Percentiles rank a stretch among this genome's conserved stretches.
phyloP scores from a whole-genome alignment of 768 basidiomycete species.

The Solioccasus polychromus region DNA sequence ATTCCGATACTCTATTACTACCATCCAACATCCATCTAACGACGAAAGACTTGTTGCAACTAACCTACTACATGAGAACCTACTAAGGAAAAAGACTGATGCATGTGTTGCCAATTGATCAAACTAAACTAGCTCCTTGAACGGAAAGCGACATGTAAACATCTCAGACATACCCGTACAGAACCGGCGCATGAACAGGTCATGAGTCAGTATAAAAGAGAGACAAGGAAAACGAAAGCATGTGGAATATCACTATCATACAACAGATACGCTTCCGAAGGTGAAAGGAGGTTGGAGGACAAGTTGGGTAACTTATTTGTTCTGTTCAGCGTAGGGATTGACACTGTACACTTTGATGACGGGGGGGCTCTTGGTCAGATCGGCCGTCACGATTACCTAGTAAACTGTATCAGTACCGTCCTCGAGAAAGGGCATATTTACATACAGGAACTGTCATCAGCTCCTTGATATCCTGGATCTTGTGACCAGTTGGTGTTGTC shows the following conservation, averaged over 20 bases:
- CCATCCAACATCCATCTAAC: not conserved
- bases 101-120: conserved; percentile 10
- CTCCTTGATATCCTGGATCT: conserved; percentile 92
- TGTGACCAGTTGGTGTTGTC: conserved; percentile 73
- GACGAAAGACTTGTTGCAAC: conserved; percentile 13
- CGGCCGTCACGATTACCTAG: conserved; percentile 92
- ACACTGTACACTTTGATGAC: conserved; percentile 97
- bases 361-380: conserved; percentile 92
- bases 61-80: conserved; percentile 23
- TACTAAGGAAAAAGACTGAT: conserved; percentile 20
- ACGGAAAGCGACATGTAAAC: conserved; percentile 23
- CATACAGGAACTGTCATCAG: conserved; percentile 90
- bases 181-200: conserved; percentile 26
- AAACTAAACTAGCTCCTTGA: conserved; percentile 14
- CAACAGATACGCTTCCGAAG: conserved; percentile 18
- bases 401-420: conserved; percentile 7
- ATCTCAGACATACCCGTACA: conserved; percentile 28
- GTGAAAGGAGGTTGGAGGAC: conserved; percentile 5
- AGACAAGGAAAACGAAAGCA: conserved; percentile 31
- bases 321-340: conserved; percentile 73
- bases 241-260: conserved; percentile 29
- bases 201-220: conserved; percentile 31
- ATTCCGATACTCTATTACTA: not conserved
- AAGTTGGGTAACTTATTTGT: conserved; percentile 31
- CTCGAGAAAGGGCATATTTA: conserved; percentile 11